Evolutionary conservation across 2,329 filamentous ascomycete genomes (phyloP), one percentile per base, ranked within the genome.

Genomic region (Botrytis fabae): DNA sequence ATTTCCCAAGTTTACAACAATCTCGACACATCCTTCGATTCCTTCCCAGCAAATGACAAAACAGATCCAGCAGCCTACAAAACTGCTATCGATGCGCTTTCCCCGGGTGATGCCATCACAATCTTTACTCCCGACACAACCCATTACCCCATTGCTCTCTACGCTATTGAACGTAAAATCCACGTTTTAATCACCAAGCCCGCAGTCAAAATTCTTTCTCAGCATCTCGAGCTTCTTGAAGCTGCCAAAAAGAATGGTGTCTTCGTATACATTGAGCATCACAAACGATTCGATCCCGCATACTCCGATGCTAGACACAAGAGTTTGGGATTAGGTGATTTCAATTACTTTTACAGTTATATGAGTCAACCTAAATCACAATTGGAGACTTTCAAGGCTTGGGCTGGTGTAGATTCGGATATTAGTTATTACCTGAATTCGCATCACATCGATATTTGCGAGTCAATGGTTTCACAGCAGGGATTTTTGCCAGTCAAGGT

Each of bases 291-390:
- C 84, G 95, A 98, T 82, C 95, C 95, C 2, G 94, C 94, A 35
- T 98, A 98, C 85, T 90, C 93, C 22, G 95, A 98, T 82, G 95
- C 95, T 22, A 89, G 91, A 68, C 91, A 91, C 84, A 90, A 92
- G 78, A 93, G 93, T 22, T 85, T 89, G 80, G 90, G 86, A 70
- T 86, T 98, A 12, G 95, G 95, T 76, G 94, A 97, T 84, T 98
- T 98, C 89, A 97, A 97, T 86, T 98, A 98, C 87, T 98, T 97
- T 82, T 98, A 97, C 87, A 92, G 89, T 78, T 98, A 98, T 88
- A 80, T 80, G 79, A 73, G 65, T 9, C 79, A 80, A 69, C 79
- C 79, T 1, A 80, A 80, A 63, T 73, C 68, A 16, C 79, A 80
- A 68, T 72, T 80, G n/a, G 79, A 80, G 72, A 80, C 79, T 1